Evolutionary conservation across 1,139 yeast genomes (phyloP).

Genomic region (Magnusiomyces magnusii): DNA sequence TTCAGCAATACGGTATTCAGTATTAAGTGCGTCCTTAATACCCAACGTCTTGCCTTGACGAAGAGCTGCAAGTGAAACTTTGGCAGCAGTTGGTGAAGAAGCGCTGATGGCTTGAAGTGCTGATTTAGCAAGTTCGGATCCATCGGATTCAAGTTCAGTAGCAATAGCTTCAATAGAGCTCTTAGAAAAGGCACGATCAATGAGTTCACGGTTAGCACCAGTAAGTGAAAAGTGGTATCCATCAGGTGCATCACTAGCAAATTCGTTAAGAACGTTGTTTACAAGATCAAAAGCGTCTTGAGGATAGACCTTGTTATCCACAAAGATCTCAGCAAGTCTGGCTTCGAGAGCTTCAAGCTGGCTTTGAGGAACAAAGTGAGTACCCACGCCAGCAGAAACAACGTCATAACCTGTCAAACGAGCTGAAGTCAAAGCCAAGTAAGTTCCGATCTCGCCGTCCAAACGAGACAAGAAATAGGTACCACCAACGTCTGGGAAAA

Average conservation of each 20-base stretch:
- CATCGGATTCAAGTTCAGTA: conserved; percentile 47
- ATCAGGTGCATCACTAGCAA: conserved; percentile 59
- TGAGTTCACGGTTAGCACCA: conserved; percentile 48
- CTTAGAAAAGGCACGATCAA: conserved; percentile 61
- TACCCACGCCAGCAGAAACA: conserved; percentile 76
- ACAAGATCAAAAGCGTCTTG: conserved; percentile 44
- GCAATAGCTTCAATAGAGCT: conserved; percentile 56
- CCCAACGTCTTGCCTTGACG: conserved; percentile 53
- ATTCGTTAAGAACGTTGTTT: conserved; percentile 70
- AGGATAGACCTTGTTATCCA: conserved; percentile 22
- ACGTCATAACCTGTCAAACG: conserved; percentile 71
- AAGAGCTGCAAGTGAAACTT: conserved; percentile 63
- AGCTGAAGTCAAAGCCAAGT: conserved; percentile 81
- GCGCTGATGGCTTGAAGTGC: conserved; percentile 47
- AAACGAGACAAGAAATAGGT: conserved; percentile 80
- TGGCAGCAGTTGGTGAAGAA: conserved; percentile 73
- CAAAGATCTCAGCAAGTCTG: conserved; percentile 46
- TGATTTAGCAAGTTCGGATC: conserved; percentile 58
- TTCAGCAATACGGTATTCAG: conserved; percentile 72
- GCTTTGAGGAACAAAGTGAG: conserved; percentile 73
- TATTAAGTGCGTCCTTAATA: conserved; percentile 58
- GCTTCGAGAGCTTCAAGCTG: conserved; percentile 53
- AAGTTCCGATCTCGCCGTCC: conserved; percentile 77
- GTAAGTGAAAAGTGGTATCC: conserved; percentile 54
- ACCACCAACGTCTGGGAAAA: conserved; percentile 94